Conservation (phyloP, 495 filamentous ascomycete species). For the Thozetella sp. region DNA sequence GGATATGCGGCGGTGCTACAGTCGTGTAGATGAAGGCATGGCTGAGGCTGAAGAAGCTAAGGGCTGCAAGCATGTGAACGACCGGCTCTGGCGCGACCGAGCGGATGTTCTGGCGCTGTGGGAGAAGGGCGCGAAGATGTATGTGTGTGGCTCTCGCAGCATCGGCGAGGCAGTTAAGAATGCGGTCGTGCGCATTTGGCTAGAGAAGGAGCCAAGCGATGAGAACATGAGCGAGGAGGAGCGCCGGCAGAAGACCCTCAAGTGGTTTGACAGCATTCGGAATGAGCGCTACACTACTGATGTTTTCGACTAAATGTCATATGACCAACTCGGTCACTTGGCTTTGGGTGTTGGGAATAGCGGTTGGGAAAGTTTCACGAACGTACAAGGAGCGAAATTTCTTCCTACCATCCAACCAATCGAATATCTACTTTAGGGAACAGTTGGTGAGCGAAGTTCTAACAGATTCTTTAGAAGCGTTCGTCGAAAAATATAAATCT, state of each 20-base stretch:
- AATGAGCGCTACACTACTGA: slow-evolving; percentile 64
- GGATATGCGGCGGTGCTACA: slow-evolving; percentile 58
- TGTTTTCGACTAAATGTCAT: slow-evolving; percentile 61
- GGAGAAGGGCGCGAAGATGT: slow-evolving; percentile 61
- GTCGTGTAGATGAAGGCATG: slow-evolving; percentile 18
- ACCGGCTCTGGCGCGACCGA: slow-evolving; percentile 55
- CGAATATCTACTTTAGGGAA: too few species aligned
- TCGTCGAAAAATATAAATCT: too few species aligned
- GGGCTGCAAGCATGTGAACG: slow-evolving; percentile 62
- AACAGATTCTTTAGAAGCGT: too few species aligned
- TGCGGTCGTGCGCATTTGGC: slow-evolving; percentile 41
- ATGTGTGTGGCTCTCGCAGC: slow-evolving; percentile 65
- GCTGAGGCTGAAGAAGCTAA: slow-evolving; percentile 24
- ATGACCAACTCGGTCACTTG: too few species aligned
- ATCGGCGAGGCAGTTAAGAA: slow-evolving; percentile 63
- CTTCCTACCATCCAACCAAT: too few species aligned
- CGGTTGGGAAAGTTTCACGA: too few species aligned
- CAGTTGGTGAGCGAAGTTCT: too few species aligned
- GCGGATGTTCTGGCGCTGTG: slow-evolving; percentile 56
- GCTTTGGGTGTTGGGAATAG: too few species aligned
- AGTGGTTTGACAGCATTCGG: slow-evolving; percentile 55
- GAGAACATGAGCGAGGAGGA: slow-evolving; percentile 34
- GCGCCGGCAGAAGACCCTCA: slow-evolving; percentile 18
- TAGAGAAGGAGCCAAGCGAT: slow-evolving; percentile 40
- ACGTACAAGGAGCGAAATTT: too few species aligned